Evolutionary conservation across 148 eudicot genomes (phyloP), one percentile per base, ranked within the genome.

Genomic region (Cornus kousa): DNA sequence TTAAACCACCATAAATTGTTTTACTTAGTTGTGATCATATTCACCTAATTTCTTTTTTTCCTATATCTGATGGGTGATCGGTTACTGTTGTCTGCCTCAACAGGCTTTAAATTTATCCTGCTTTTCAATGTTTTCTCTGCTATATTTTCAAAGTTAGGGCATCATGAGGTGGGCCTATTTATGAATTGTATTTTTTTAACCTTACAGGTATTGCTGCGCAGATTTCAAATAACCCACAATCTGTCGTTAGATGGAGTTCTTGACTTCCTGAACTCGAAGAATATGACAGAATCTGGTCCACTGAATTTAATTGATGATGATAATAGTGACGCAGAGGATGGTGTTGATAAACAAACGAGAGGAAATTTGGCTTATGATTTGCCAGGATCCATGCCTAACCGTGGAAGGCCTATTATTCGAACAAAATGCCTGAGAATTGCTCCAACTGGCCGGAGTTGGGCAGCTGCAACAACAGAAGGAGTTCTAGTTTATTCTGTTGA

Each of bases 391-490:
- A 67, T 82, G 89, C 90, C 95, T 71, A 93, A 96, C 75, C 86
- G 79, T 66, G 99, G 99, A 77, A 89, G 99, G 80, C 98, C 99
- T 68, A 75, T 91, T 80, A 84, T 93, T 66, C 87, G 95, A 71
- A 93, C 99, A 55, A 96, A 89, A 91, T 89, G 92, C 85, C 84
- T 96, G 79, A 89, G 83, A 82, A 88, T 96, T 78, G 92, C 99
- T 28, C 99, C 99, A 35, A 96, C 98, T 50, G 99, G 99, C 37
- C 82, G 98, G 75, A 96, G 92, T 77, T 96, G 97, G 91, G 87
- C 97, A 19, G 99, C 98, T 32, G 99, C 99, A 68, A 96, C 98
- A 69, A 96, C 99, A 37, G 99, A 96, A 83, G 99, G 99, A 40
- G 99, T 96, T 69, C 82, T 96, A 37, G 78, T 96, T 72, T 96